Conservation (phyloP, 2,329 filamentous ascomycete genomes). For the Uncinocarpus reesii region DNA sequence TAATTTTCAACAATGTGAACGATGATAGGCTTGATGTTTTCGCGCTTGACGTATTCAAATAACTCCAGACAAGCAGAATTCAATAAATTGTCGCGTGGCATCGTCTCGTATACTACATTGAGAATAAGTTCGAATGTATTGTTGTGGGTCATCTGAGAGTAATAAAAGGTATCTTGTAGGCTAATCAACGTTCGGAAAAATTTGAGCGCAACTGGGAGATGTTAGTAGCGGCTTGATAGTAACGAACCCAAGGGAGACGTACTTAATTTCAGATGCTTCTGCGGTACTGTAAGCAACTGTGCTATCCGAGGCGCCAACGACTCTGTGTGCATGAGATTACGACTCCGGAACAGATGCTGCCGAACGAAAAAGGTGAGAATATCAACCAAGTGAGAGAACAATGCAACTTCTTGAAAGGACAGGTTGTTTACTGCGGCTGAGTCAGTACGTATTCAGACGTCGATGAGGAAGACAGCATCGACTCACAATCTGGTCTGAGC, state of each 20-base stretch:
- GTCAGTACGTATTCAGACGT: conserved; percentile 11
- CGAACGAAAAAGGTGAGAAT: conserved; percentile 89
- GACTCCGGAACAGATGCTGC: conserved; percentile 75
- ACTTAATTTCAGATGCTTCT: conserved; percentile 91
- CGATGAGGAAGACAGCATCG: background rate
- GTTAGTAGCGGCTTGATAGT: conserved; percentile 3
- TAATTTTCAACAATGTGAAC: conserved; percentile 77
- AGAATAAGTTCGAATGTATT: conserved; percentile 75
- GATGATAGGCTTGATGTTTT: conserved; percentile 69
- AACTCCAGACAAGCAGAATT: conserved; percentile 91
- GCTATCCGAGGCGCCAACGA: conserved; percentile 67
- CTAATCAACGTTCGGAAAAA: conserved; percentile 83
- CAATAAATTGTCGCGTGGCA: conserved; percentile 85
- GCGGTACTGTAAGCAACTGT: conserved; percentile 68
- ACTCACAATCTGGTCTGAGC: conserved; percentile 46
- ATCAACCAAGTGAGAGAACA: conserved; percentile 85
- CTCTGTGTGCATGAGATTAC: conserved; percentile 75
- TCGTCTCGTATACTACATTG: conserved; percentile 69
- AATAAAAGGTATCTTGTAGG: conserved; percentile 84
- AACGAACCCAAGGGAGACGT: conserved; percentile 15
- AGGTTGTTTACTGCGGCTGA: conserved; percentile 53
- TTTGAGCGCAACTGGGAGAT: conserved; percentile 64
- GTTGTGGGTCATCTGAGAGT: conserved; percentile 71
- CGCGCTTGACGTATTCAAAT: conserved; percentile 79
- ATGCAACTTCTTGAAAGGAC: conserved; percentile 71